These are phyloP conservation scores for Gleditsia sinensis DNA, from an alignment of 306 rosid species.

Conservation along the genomic window DNA sequence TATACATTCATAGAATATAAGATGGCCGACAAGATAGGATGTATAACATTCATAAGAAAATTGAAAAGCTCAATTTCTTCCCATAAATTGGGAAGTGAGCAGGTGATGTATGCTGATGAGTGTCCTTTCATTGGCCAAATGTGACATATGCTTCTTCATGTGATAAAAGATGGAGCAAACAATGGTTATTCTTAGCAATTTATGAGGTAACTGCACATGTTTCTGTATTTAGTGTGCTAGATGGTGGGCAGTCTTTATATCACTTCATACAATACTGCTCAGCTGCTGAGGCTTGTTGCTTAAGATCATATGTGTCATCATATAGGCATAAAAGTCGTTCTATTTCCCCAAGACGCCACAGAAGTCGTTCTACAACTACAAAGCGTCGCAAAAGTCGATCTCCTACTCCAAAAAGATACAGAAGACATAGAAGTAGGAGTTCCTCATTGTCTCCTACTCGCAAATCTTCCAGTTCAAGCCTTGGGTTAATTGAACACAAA, in stretches of 20 bases:
- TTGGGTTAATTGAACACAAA: conserved; percentile 76
- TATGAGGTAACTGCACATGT: conserved; percentile 92
- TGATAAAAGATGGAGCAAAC: conserved; percentile 96
- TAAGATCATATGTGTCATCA: conserved; percentile 41
- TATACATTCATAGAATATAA: conserved; percentile 21
- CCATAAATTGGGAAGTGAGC: conserved; percentile 76
- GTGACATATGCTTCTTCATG: conserved; percentile 94
- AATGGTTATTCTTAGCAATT: conserved; percentile 88
- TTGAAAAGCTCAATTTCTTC: conserved; percentile 60
- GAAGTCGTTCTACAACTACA: conserved; percentile 59
- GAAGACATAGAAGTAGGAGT: conserved; percentile 76
- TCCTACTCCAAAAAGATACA: conserved; percentile 57
- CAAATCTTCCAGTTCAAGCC: conserved; percentile 76
- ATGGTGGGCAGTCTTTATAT: conserved; percentile 63
- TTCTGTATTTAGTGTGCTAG: conserved; percentile 56
- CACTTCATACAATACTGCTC: conserved; percentile 27
- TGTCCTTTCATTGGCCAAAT: conserved; percentile 84
- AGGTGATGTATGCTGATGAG: conserved; percentile 87
- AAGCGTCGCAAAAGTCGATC: conserved; percentile 72
- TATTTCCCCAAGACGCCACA: conserved; percentile 53
- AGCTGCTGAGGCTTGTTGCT: conserved; percentile 41
- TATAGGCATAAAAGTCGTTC: conserved; percentile 90
- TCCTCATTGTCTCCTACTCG: conserved; percentile 75
- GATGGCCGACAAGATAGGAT: conserved; percentile 42
- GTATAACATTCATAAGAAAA: conserved; percentile 44